These are phyloP conservation scores for Sugiyamaella sp. DNA, from an alignment of 1,139 yeast genomes.

Conservation along the genomic window DNA sequence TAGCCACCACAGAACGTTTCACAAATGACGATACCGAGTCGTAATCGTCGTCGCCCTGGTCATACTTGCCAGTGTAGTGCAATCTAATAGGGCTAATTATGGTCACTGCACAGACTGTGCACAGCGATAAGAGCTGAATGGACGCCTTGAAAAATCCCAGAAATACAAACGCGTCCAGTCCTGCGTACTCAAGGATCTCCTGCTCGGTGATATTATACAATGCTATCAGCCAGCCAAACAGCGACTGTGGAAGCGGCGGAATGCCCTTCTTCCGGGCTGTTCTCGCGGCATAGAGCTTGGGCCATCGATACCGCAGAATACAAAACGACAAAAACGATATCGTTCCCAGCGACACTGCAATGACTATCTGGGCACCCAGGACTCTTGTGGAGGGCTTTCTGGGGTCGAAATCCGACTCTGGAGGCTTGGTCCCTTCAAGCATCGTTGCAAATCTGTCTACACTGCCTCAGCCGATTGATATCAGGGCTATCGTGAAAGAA, in stretches of 20 bases:
- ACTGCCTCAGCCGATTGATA: too few species aligned
- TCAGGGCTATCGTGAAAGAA: too few species aligned
- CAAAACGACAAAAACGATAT: slow-evolving; percentile 68
- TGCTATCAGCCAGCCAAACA: slow-evolving; percentile 80
- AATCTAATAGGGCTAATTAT: slow-evolving; percentile 76
- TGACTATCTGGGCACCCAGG: slow-evolving; percentile 42
- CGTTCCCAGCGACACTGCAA: slow-evolving; percentile 66
- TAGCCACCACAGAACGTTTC: slow-evolving; percentile 17
- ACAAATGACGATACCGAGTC: slow-evolving; percentile 26
- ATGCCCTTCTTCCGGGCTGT: slow-evolving; percentile 42
- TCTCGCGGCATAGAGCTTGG: slow-evolving; percentile 69
- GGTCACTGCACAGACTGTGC: slow-evolving; percentile 63
- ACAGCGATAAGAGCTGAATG: slow-evolving; percentile 59
- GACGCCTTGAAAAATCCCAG: slow-evolving; percentile 80
- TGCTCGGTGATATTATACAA: slow-evolving; percentile 67
- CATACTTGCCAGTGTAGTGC: slow-evolving; percentile 69
- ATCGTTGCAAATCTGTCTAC: slow-evolving; percentile 3
- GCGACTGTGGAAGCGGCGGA: slow-evolving; percentile 50
- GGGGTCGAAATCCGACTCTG: slow-evolving; percentile 25
- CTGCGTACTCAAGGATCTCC: slow-evolving; percentile 84
- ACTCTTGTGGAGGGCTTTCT: slow-evolving; percentile 30
- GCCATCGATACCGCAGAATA: slow-evolving; percentile 63
- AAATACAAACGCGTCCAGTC: slow-evolving; percentile 90
- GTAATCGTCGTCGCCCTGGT: slow-evolving; percentile 50
- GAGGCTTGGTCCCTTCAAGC: slow-evolving; percentile 5